Conservation (phyloP, 208 protist genomes). For the Phytomonas sp. region DNA sequence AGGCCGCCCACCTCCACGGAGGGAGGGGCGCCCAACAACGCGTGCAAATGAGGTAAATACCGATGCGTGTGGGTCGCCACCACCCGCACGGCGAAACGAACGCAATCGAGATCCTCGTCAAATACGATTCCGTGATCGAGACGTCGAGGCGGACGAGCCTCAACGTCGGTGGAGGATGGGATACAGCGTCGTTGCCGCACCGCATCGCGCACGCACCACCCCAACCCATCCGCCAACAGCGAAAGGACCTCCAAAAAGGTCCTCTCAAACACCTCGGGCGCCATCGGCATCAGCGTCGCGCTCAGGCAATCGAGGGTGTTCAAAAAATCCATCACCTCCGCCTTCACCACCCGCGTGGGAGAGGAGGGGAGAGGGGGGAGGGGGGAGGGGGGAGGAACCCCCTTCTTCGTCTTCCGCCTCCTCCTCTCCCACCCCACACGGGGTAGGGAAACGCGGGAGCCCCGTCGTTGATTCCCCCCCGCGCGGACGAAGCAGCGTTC, state of each 20-base stretch:
- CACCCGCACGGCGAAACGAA: constrained; percentile 77
- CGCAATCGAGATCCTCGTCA: constrained; percentile 75
- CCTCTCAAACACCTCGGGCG: constrained; percentile 50
- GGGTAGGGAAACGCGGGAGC: background rate
- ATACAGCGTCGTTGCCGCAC: constrained; percentile 12
- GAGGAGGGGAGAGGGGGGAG: background rate
- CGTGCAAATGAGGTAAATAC: constrained; percentile 35
- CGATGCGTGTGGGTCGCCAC: constrained; percentile 80
- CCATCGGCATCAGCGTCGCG: constrained; percentile 57
- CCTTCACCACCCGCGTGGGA: constrained; percentile 14
- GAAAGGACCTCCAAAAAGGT: constrained; percentile 72
- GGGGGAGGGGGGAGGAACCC: too few species aligned
- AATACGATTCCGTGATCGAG: constrained; percentile 21
- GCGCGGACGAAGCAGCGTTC: background rate
- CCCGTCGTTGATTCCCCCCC: background rate
- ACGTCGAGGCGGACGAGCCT: background rate
- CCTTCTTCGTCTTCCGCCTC: too few species aligned
- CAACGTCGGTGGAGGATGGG: background rate
- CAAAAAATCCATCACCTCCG: constrained; percentile 56
- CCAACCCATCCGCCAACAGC: constrained; percentile 55
- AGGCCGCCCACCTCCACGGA: background rate
- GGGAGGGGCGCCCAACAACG: constrained; percentile 7
- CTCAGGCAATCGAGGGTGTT: constrained; percentile 69
- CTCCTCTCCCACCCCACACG: background rate
- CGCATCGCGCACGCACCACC: constrained; percentile 63